These are phyloP conservation scores for Claviceps quebecensis DNA, from an alignment of 2,329 filamentous ascomycete genomes.

Conservation along the genomic window DNA sequence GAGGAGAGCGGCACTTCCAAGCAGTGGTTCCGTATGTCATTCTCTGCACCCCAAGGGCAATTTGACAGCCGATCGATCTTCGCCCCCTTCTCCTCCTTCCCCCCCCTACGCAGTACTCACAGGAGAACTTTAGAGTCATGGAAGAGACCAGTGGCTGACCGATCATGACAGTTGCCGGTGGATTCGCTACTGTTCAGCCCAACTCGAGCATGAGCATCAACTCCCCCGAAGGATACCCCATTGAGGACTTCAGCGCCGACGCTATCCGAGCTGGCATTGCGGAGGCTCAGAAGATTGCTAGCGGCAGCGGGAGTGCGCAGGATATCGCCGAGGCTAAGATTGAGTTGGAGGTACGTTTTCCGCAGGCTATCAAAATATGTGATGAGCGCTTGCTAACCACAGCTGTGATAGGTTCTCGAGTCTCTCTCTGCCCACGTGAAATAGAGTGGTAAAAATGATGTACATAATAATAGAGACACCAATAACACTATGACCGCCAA, in stretches of 20 bases:
- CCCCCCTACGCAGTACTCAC: neutral
- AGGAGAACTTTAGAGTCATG: neutral
- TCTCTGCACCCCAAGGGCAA: neutral
- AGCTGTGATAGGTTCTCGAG: slow-evolving; percentile 54
- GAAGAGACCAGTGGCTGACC: slow-evolving; percentile 4
- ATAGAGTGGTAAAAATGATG: slow-evolving; percentile 40
- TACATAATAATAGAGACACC: slow-evolving; percentile 26
- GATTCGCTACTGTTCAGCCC: slow-evolving; percentile 93
- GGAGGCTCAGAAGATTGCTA: slow-evolving; percentile 91
- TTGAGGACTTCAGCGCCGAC: slow-evolving; percentile 93
- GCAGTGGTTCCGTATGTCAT: slow-evolving; percentile 88
- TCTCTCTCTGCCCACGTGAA: slow-evolving; percentile 68
- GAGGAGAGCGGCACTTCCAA: slow-evolving; percentile 84
- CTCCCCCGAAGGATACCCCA: slow-evolving; percentile 83
- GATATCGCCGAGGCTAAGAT: slow-evolving; percentile 99
- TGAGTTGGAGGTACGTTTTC: slow-evolving; percentile 68
- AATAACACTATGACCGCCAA: slow-evolving; percentile 20
- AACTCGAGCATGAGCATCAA: slow-evolving; percentile 95
- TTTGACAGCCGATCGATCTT: neutral
- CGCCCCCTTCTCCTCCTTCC: neutral
- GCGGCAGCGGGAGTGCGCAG: slow-evolving; percentile 82
- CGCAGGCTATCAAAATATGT: neutral
- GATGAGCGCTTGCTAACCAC: neutral
- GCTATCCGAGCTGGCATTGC: slow-evolving; percentile 78
- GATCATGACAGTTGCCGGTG: slow-evolving; percentile 62